A percentile compares a stretch with the other conserved stretches of the same genome.
Evolutionary conservation across 441 rosid species (phyloP).

Genomic region (Euphorbia corollata): DNA sequence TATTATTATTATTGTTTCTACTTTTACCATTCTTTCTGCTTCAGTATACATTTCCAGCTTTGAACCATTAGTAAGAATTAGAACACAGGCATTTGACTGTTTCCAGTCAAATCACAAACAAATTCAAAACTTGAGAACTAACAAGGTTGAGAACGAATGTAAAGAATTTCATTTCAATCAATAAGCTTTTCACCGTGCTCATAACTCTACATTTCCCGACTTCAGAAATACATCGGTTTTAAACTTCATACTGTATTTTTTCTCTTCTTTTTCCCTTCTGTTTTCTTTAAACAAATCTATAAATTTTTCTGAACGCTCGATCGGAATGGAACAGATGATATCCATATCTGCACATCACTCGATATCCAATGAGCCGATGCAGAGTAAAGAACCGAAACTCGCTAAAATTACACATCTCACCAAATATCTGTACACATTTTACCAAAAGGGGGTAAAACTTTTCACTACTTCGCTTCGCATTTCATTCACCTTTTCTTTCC

Average conservation of each 20-base stretch:
- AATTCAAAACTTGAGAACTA: too few relatives aligned
- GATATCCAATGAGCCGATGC: slow-evolving; percentile 34
- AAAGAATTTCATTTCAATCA: slow-evolving; percentile 53
- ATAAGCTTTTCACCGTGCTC: slow-evolving; percentile 35
- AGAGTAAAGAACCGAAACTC: slow-evolving; percentile 32
- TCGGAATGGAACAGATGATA: slow-evolving; percentile 26
- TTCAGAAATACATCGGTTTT: slow-evolving; percentile 36
- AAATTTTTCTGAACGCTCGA: slow-evolving; percentile 34
- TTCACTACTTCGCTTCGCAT: slow-evolving; percentile 15
- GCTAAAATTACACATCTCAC: slow-evolving; percentile 56
- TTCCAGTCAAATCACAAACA: too few relatives aligned
- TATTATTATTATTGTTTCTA: too few relatives aligned
- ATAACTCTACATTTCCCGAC: slow-evolving; percentile 57
- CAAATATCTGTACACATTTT: slow-evolving; percentile 46
- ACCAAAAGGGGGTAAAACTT: slow-evolving; percentile 15
- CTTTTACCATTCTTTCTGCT: too few relatives aligned
- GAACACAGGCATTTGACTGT: too few relatives aligned
- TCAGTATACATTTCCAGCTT: too few relatives aligned
- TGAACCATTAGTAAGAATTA: too few relatives aligned
- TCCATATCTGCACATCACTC: slow-evolving; percentile 21
- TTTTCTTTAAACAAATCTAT: slow-evolving; percentile 37
- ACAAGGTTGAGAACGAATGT: slow-evolving; percentile 20
- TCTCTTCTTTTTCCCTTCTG: background rate
- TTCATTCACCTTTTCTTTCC: slow-evolving; percentile 5
- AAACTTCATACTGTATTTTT: slow-evolving; percentile 34